phyloP scores from a whole-genome alignment of 768 basidiomycete species.

The Boletellus ananas region DNA sequence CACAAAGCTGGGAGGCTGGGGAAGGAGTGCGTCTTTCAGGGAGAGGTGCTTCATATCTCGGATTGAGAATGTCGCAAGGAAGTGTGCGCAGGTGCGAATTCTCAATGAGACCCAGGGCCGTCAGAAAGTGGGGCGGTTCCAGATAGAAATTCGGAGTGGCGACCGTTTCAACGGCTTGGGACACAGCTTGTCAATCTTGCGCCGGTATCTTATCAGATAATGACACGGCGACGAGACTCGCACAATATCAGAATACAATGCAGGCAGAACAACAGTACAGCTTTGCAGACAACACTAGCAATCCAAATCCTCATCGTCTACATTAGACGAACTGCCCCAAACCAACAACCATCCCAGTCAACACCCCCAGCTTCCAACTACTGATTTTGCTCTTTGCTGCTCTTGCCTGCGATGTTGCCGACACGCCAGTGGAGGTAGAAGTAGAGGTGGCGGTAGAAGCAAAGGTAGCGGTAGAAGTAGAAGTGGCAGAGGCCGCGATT shows the following conservation, averaged over 20 bases:
- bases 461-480: not conserved
- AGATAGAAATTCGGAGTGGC: too few species aligned
- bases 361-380: conserved; percentile 1
- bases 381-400: not conserved
- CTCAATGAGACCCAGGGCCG: not conserved
- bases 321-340: conserved; percentile 12
- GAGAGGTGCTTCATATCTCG: conserved; percentile 33
- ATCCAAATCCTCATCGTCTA: too few species aligned
- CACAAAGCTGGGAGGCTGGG: conserved; percentile 78
- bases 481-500: not conserved
- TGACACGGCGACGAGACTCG: not conserved
- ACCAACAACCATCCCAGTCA: conserved; percentile 3
- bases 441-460: not conserved
- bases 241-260: not conserved
- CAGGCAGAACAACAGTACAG: too few species aligned
- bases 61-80: not conserved
- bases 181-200: conserved; percentile 14
- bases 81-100: not conserved
- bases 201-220: conserved; percentile 20
- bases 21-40: conserved; percentile 58
- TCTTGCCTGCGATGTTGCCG: not conserved
- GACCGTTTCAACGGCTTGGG: too few species aligned
- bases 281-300: too few species aligned
- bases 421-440: not conserved
- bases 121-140: not conserved